Evolutionary conservation across 2,329 filamentous ascomycete genomes (phyloP), one percentile per base, ranked within the genome.

Genomic region (Aspergillus aculeatinus): DNA sequence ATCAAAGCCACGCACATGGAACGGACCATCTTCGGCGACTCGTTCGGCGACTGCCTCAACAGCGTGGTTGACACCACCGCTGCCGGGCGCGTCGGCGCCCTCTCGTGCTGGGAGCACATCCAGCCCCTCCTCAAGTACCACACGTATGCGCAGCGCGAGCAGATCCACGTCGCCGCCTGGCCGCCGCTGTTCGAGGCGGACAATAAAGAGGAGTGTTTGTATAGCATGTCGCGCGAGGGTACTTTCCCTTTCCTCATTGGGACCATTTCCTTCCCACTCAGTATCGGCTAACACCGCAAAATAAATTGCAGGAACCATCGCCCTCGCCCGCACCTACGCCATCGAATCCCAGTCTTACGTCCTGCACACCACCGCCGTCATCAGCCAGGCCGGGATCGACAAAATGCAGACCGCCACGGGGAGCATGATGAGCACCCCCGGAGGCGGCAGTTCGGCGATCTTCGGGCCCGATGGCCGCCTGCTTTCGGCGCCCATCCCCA

Each of bases 311-410:
- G 63, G 4, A 79, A 76, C 58, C 76, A 76, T 31, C 77, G 67
- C 54, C 49, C 72, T 85, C 1, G 81, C 82, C 0, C 81, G 82
- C 61, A 78, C 80, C 0, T 86, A 86, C 63, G 84, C 85, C 1
- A 80, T 87, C 9, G 85, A 88, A 67, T 79, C 81, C 1, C 75
- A 77, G 9, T 71, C 81, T 0, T 87, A 82, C 60, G 85, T 87
- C 1, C 76, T 87, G 3, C 82, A 85, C 63, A 73, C 74, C 51
- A 84, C 83, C 0, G 70, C 78, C 0, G 76, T 86, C 2, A 74
- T 84, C 53, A 77, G 74, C 0, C 64, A 80, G 6, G 67, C 74
- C 14, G 83, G 79, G 0, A 76, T 83, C 12, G 66, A 80, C 3
- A 55, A 60, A 2, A 77, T 85, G 69, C 69, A 72, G 7, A 82